These are phyloP conservation scores for Ambrosiella xylebori DNA, from an alignment of 2,329 filamentous ascomycete genomes.

Conservation along the genomic window DNA sequence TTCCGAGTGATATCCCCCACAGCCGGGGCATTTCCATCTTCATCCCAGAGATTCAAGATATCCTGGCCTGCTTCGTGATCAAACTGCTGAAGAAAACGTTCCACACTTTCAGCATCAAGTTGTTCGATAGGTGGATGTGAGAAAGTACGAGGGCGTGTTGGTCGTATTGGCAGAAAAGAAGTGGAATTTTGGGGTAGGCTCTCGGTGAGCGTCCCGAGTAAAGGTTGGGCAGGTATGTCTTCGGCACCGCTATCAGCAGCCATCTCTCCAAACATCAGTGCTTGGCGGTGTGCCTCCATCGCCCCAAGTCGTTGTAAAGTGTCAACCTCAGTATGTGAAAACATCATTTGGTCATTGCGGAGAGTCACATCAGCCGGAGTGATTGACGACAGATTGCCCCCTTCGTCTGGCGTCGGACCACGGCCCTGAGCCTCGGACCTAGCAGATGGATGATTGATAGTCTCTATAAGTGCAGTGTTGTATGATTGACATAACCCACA, in stretches of 20 bases:
- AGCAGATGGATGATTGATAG: conserved; percentile 7
- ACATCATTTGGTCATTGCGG: neutral
- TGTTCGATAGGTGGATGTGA: conserved; percentile 9
- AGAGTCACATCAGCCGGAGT: neutral
- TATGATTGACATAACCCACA: conserved; percentile 59
- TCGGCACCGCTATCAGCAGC: neutral
- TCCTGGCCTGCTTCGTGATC: conserved; percentile 35
- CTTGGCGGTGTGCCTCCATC: conserved; percentile 7
- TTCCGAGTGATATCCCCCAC: conserved; percentile 10
- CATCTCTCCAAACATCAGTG: conserved; percentile 4
- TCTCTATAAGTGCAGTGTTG: conserved; percentile 35
- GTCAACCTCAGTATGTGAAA: neutral
- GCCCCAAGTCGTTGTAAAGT: neutral
- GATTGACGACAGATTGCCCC: neutral
- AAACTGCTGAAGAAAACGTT: conserved; percentile 13
- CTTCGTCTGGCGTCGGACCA: neutral
- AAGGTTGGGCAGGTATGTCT: neutral
- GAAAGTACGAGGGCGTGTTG: neutral
- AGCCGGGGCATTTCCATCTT: conserved; percentile 20
- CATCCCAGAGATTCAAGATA: conserved; percentile 40
- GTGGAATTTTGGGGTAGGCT: too few relatives aligned
- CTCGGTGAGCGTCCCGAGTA: too few relatives aligned
- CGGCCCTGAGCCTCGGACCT: neutral
- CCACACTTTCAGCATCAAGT: conserved; percentile 11
- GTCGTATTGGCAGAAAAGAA: neutral